Evolutionary conservation across 2,329 filamentous ascomycete genomes (phyloP).

Genomic region (Coleophoma cylindrospora): DNA sequence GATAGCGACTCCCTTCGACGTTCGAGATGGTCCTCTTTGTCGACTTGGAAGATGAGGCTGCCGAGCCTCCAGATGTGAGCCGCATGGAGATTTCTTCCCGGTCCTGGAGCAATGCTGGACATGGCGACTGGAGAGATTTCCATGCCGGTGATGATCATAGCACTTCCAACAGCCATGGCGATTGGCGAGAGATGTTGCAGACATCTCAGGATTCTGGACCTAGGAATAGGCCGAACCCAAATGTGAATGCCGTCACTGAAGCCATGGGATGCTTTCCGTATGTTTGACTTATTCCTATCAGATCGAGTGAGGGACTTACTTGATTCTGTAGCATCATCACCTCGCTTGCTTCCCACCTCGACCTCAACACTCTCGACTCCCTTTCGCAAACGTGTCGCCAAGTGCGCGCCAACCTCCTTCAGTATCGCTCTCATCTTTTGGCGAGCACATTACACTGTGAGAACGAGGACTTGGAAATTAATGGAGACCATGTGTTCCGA

Average conservation of each 20-base stretch:
- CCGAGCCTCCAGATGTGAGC: constrained; percentile 18
- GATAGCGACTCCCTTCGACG: background rate
- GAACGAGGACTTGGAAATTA: constrained; percentile 58
- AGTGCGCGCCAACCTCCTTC: constrained; percentile 71
- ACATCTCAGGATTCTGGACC: background rate
- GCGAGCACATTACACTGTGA: constrained; percentile 73
- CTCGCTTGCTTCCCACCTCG: constrained; percentile 70
- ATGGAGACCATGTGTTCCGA: constrained; percentile 50
- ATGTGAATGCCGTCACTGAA: constrained; percentile 54
- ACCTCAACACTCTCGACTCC: constrained; percentile 81
- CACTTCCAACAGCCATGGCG: constrained; percentile 3
- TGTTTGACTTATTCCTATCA: constrained; percentile 28
- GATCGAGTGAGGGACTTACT: constrained; percentile 2
- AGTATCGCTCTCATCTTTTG: constrained; percentile 71
- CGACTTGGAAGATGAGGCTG: constrained; percentile 24
- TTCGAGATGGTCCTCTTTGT: constrained; percentile 26
- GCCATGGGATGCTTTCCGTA: constrained; percentile 65
- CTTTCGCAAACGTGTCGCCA: constrained; percentile 79
- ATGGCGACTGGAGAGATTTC: constrained; percentile 9
- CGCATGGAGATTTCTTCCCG: constrained; percentile 3
- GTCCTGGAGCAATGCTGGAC: constrained; percentile 8
- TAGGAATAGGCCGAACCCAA: constrained; percentile 31
- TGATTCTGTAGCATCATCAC: constrained; percentile 60
- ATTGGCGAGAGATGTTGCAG: background rate
- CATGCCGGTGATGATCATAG: background rate